A percentile compares a stretch with the other conserved stretches of the same genome.
Conservation (phyloP, 805 yeast species). For the Wickerhamiella galacta region DNA sequence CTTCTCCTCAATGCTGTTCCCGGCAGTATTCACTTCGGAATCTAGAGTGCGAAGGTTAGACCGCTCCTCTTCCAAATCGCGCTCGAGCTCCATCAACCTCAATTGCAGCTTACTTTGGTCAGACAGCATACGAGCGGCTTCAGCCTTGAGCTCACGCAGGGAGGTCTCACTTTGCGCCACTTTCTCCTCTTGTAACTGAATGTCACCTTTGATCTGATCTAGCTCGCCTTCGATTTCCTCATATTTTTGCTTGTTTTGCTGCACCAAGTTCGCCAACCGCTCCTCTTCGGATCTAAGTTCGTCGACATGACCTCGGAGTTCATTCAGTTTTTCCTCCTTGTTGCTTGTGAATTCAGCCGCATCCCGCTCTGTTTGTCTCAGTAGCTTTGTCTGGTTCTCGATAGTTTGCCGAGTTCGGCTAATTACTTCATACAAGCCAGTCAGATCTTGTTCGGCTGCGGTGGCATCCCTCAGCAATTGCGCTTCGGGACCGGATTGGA, state of each 20-base stretch:
- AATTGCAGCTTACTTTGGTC: conserved; percentile 19
- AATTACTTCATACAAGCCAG: background rate
- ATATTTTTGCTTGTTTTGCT: conserved; percentile 1
- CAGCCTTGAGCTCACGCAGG: conserved; percentile 28
- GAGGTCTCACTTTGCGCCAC: conserved; percentile 22
- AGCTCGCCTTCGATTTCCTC: conserved; percentile 6
- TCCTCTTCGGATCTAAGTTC: conserved; percentile 1
- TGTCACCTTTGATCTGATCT: conserved; percentile 7
- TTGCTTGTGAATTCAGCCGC: conserved; percentile 66
- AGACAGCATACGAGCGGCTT: conserved; percentile 32
- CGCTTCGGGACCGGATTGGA: conserved; percentile 1
- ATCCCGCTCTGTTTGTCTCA: conserved; percentile 47
- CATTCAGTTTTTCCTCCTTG: conserved; percentile 63
- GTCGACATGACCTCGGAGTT: conserved; percentile 27
- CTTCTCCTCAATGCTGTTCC: conserved; percentile 14
- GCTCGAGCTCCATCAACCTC: conserved; percentile 19
- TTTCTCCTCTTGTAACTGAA: conserved; percentile 24
- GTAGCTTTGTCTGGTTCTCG: conserved; percentile 25
- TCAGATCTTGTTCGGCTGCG: conserved; percentile 1
- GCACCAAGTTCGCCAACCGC: conserved; percentile 4
- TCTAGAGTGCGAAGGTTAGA: conserved; percentile 48
- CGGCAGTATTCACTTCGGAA: conserved; percentile 51
- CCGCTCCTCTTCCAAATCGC: conserved; percentile 29
- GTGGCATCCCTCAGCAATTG: background rate
- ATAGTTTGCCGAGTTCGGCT: background rate